Conservation (phyloP, 345 rosid genomes). For the Eucalyptus caleyi region DNA sequence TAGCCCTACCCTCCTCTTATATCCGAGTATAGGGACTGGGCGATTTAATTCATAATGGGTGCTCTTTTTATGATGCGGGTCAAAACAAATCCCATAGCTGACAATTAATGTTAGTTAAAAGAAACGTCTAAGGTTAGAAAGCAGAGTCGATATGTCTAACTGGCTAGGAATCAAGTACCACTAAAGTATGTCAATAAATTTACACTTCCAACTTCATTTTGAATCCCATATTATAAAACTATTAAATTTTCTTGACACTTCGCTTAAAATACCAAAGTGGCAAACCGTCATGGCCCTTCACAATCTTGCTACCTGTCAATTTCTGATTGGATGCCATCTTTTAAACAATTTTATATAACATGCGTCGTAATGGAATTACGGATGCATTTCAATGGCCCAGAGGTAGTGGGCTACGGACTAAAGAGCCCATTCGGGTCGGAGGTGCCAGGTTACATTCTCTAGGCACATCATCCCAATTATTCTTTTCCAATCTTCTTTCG, state of each 20-base stretch:
- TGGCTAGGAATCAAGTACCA: not conserved
- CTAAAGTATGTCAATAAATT: not conserved
- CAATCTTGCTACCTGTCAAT: too few relatives aligned
- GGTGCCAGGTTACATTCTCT: not conserved
- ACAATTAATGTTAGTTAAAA: not conserved
- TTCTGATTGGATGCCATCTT: not conserved
- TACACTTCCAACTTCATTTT: not conserved
- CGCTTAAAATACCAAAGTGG: too few relatives aligned
- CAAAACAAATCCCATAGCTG: not conserved
- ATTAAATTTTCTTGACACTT: not conserved
- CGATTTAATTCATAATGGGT: not conserved
- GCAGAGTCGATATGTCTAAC: too few relatives aligned
- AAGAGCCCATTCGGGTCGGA: not conserved
- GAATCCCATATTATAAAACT: not conserved
- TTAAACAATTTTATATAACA: too few relatives aligned
- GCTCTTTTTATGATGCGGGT: not conserved
- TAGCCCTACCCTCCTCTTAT: not conserved
- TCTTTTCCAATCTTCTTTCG: not conserved
- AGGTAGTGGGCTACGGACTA: not conserved
- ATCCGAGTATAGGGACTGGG: not conserved
- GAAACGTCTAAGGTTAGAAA: not conserved
- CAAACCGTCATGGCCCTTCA: too few relatives aligned
- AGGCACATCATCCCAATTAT: not conserved
- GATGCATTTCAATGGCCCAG: not conserved
- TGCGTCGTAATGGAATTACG: too few relatives aligned